phyloP scores from a whole-genome alignment of 169 alveolate species.

The Plasmodium coatneyi region DNA sequence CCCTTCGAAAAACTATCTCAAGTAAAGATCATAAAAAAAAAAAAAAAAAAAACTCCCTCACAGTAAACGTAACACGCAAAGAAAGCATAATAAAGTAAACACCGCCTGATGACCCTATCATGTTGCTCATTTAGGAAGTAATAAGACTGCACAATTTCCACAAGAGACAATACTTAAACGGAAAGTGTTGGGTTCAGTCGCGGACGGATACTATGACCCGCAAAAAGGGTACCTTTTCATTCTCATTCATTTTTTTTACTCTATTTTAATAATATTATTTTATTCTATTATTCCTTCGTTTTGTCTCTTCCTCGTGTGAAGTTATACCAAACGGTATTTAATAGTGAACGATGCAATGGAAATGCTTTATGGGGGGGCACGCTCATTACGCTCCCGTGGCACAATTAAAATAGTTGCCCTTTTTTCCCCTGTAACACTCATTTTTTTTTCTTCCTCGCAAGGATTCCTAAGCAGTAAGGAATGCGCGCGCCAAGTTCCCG shows the following conservation, averaged over 20 bases:
- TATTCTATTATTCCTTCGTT: not conserved
- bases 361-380: not conserved
- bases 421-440: not conserved
- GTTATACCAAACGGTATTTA: not conserved
- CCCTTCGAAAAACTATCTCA: not conserved
- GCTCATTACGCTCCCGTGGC: not conserved
- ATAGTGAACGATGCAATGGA: not conserved
- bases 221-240: not conserved
- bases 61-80: not conserved
- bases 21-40: not conserved
- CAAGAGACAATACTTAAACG: not conserved
- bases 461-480: not conserved
- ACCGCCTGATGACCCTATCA: not conserved
- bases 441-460: not conserved
- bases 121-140: not conserved
- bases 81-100: not conserved
- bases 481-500: not conserved
- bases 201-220: not conserved
- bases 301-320: not conserved
- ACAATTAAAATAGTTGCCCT: not conserved
- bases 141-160: not conserved
- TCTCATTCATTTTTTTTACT: not conserved
- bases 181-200: not conserved
- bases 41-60: not conserved
- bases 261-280: not conserved